Percentiles rank a stretch among this genome's conserved stretches.
Evolutionary conservation across 345 rosid genomes (phyloP).

Genomic region (Rhizophora apiculata): DNA sequence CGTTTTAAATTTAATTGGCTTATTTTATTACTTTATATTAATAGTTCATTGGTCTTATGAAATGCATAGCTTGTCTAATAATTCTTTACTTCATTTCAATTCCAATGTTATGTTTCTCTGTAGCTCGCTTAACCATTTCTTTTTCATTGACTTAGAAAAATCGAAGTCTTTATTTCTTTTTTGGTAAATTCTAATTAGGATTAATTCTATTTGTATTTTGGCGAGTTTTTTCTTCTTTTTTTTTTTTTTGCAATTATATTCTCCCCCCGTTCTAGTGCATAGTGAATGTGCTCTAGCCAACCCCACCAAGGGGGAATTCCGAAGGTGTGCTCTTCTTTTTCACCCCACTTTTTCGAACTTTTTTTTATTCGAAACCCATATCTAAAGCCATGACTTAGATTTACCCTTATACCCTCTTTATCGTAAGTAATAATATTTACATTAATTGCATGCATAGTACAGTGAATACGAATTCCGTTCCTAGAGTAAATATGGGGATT

Average conservation of each 20-base stretch:
- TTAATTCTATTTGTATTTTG: constrained; percentile 20
- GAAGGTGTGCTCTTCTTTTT: constrained; percentile 33
- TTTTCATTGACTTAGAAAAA: too few species aligned
- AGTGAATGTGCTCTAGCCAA: constrained; percentile 41
- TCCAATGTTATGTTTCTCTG: too few species aligned
- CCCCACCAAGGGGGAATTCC: constrained; percentile 46
- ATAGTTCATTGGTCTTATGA: too few species aligned
- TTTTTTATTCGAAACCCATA: constrained; percentile 49
- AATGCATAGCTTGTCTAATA: too few species aligned
- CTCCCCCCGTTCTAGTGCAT: constrained; percentile 24
- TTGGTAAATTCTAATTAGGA: too few species aligned
- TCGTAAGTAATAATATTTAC: neutral
- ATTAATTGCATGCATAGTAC: neutral
- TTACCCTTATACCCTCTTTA: constrained; percentile 28
- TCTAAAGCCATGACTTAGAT: constrained; percentile 36
- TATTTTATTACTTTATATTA: too few species aligned
- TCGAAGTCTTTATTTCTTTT: too few species aligned
- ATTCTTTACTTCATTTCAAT: too few species aligned
- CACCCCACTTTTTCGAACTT: constrained; percentile 19
- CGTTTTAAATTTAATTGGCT: neutral
- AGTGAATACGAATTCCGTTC: constrained; percentile 15
- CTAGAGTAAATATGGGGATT: constrained; percentile 6
- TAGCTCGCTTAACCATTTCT: too few species aligned
- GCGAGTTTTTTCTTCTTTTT: constrained; percentile 19
- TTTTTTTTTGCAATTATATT: constrained; percentile 25